A percentile compares a stretch with the other conserved stretches of the same genome.
These are phyloP conservation scores for Coemansia sp. DNA, from an alignment of 192 early-diverging fungal genomes.

Conservation along the genomic window DNA sequence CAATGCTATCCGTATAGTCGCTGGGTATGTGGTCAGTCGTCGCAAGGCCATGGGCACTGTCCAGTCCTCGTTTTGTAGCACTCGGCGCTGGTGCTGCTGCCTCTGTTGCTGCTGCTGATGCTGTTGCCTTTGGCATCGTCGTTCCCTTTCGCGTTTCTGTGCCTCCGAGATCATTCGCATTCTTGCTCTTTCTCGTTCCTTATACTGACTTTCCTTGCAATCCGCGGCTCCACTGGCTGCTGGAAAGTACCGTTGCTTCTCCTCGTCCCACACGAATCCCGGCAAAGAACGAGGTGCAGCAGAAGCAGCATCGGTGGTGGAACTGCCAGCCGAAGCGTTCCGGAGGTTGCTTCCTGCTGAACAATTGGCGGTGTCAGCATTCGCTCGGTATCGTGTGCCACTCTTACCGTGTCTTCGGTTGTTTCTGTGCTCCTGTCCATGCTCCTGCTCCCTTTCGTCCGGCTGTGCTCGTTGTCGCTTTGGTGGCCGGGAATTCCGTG, in stretches of 20 bases:
- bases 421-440: not conserved
- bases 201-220: slow-evolving; percentile 18
- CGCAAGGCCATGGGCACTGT: slow-evolving; percentile 20
- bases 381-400: no score
- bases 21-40: slow-evolving; percentile 10
- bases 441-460: slow-evolving; percentile 1
- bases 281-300: slow-evolving; percentile 21
- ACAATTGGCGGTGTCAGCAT: no score
- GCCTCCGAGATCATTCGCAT: slow-evolving; percentile 6
- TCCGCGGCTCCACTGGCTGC: slow-evolving; percentile 28
- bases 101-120: no score
- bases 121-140: no score
- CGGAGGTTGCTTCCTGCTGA: no score
- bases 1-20: not conserved
- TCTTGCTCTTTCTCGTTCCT: slow-evolving; percentile 18
- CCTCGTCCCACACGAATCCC: slow-evolving; percentile 47
- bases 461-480: not conserved
- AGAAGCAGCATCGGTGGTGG: not conserved
- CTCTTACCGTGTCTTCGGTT: no score
- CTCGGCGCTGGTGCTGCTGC: not conserved
- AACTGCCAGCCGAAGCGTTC: no score
- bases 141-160: slow-evolving; percentile 7
- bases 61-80: not conserved
- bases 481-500: slow-evolving; percentile 5
- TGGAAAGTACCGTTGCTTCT: slow-evolving; percentile 45